These are phyloP conservation scores for Macrocystidia cucumis DNA, from an alignment of 1,284 basidiomycete species.

Conservation along the genomic window DNA sequence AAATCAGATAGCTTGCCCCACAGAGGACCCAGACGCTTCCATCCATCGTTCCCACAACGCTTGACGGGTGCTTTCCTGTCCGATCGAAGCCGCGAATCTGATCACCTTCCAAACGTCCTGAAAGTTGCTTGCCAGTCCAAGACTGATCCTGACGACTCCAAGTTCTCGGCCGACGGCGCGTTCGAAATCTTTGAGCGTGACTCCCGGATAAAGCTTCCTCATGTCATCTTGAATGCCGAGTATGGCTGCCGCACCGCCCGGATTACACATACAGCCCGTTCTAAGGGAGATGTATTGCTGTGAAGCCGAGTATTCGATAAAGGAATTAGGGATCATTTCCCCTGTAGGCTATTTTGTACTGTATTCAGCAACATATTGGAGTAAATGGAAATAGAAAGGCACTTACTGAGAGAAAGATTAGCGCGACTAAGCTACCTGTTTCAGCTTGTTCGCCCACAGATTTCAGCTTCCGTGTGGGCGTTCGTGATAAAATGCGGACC, in stretches of 20 bases:
- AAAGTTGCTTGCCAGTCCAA: constrained; percentile 71
- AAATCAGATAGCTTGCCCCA: constrained; percentile 19
- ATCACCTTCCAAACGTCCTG: constrained; percentile 67
- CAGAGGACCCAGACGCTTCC: constrained; percentile 16
- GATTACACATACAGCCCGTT: constrained; percentile 82
- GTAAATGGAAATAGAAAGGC: neutral
- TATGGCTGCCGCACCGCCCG: constrained; percentile 67
- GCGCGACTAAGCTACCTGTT: constrained; percentile 54
- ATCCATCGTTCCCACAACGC: constrained; percentile 38
- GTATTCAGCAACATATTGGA: constrained; percentile 6
- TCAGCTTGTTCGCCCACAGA: constrained; percentile 60
- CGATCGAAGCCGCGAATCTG: constrained; percentile 44
- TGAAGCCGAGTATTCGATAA: constrained; percentile 63
- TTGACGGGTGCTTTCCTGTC: constrained; percentile 30
- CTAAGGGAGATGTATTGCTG: constrained; percentile 61
- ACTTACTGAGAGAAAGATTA: constrained; percentile 59
- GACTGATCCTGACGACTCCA: constrained; percentile 67
- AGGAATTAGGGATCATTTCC: constrained; percentile 59
- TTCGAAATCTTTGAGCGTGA: constrained; percentile 58
- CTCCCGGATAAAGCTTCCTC: constrained; percentile 49
- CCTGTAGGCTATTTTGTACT: constrained; percentile 41
- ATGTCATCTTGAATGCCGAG: constrained; percentile 64
- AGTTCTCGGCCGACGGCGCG: constrained; percentile 54
- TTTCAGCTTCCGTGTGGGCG: constrained; percentile 44
- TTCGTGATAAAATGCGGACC: constrained; percentile 55